These are phyloP conservation scores for Citrus mangshanensis DNA, from an alignment of 345 rosid species.

Conservation along the genomic window DNA sequence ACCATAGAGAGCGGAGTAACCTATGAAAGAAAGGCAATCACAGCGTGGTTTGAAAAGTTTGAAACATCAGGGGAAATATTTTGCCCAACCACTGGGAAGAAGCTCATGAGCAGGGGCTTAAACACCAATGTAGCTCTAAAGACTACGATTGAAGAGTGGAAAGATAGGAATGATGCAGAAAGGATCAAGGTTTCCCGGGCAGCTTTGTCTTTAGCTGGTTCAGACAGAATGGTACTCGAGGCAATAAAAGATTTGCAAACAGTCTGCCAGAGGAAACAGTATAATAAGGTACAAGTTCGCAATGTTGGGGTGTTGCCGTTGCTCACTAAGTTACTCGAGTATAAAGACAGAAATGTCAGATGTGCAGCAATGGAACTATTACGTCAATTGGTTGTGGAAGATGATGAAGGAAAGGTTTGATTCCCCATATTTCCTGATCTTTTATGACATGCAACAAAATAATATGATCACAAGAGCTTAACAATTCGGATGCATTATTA, in stretches of 20 bases:
- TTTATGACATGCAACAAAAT: not conserved
- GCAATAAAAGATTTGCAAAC: constrained; percentile 62
- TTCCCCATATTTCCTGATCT: constrained; percentile 12
- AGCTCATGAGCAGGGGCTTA: constrained; percentile 37
- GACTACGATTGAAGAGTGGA: constrained; percentile 81
- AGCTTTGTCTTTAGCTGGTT: constrained; percentile 69
- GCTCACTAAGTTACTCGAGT: constrained; percentile 43
- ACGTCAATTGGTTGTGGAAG: constrained; percentile 45
- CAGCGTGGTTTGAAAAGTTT: constrained; percentile 55
- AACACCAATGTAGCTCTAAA: constrained; percentile 53
- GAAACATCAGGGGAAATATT: constrained; percentile 35
- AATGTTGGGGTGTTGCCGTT: constrained; percentile 59
- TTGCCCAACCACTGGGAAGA: constrained; percentile 63
- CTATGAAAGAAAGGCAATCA: constrained; percentile 64
- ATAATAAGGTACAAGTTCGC: constrained; percentile 48
- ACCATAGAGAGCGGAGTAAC: constrained; percentile 75
- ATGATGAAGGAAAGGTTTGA: constrained; percentile 62
- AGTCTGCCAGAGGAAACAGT: constrained; percentile 50
- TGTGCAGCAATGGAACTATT: constrained; percentile 57
- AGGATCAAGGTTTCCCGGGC: constrained; percentile 68
- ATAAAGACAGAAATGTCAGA: constrained; percentile 54
- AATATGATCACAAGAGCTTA: not conserved
- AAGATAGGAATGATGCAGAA: constrained; percentile 63
- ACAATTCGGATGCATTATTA: not conserved
- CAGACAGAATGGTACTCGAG: constrained; percentile 61